Percentiles rank a stretch among this genome's conserved stretches.
phyloP scores from a whole-genome alignment of 345 rosid species.

The Mangifera indica region DNA sequence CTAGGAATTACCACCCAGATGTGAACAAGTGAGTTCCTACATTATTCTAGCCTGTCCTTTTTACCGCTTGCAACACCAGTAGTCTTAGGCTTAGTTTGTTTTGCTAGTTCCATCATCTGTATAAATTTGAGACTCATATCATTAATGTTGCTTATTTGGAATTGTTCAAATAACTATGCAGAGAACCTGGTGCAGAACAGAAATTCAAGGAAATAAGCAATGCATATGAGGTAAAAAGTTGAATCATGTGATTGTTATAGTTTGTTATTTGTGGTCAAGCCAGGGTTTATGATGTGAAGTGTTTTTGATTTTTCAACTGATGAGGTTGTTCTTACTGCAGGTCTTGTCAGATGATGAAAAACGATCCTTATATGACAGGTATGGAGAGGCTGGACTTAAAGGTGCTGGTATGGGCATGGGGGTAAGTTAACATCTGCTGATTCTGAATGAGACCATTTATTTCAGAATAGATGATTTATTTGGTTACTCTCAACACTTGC shows the following conservation, averaged over 20 bases:
- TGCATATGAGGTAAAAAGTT: slow-evolving; percentile 83
- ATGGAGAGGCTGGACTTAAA: slow-evolving; percentile 96
- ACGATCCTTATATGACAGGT: slow-evolving; percentile 87
- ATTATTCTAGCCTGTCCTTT: background rate
- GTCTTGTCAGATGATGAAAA: slow-evolving; percentile 96
- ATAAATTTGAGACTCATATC: background rate
- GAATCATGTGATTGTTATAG: slow-evolving; percentile 18
- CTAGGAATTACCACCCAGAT: slow-evolving; percentile 94
- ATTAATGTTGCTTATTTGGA: background rate
- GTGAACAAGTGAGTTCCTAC: slow-evolving; percentile 79
- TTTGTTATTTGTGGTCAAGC: slow-evolving; percentile 10
- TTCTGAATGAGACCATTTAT: background rate
- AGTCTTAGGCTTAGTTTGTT: background rate
- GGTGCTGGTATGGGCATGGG: slow-evolving; percentile 98
- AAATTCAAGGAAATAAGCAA: slow-evolving; percentile 97
- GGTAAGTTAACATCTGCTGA: slow-evolving; percentile 47
- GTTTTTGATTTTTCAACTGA: slow-evolving; percentile 13
- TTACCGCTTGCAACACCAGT: background rate
- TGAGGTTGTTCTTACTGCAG: slow-evolving; percentile 40
- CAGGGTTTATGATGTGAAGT: slow-evolving; percentile 3
- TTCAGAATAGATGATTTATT: background rate
- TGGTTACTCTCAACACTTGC: background rate
- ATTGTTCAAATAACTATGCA: slow-evolving; percentile 28
- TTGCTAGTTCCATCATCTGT: background rate
- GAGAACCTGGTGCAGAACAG: slow-evolving; percentile 88